Percentiles rank a stretch among this genome's conserved stretches.
These are phyloP conservation scores for Trichosporon faecale DNA, from an alignment of 1,284 basidiomycete species.

Conservation along the genomic window DNA sequence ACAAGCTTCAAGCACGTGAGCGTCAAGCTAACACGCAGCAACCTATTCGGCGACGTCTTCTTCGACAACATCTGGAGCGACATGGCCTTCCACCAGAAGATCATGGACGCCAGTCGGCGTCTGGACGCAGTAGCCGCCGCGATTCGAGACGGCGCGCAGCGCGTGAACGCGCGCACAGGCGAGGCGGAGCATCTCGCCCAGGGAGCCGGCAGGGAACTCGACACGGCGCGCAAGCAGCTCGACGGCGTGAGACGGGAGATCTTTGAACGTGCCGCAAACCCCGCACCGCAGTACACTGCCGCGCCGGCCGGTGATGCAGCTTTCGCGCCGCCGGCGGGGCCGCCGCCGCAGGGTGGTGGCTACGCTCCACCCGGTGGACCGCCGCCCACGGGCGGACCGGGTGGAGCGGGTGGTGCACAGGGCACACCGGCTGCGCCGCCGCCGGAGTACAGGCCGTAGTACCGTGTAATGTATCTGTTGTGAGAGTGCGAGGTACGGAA, in stretches of 20 bases:
- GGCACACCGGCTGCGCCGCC: background rate
- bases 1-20: too few relatives aligned
- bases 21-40: slow-evolving; percentile 10
- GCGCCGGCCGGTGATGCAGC: background rate
- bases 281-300: background rate
- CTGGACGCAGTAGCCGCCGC: background rate
- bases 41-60: slow-evolving; percentile 27
- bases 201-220: background rate
- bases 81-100: slow-evolving; percentile 27
- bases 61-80: slow-evolving; percentile 32
- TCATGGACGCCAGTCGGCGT: slow-evolving; percentile 5
- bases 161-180: background rate
- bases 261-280: slow-evolving; percentile 1
- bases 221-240: background rate
- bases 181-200: background rate
- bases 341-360: background rate
- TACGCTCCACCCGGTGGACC: background rate
- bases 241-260: background rate
- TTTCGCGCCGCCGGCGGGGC: background rate
- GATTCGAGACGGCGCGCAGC: background rate
- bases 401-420: background rate
- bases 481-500: background rate
- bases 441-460: background rate
- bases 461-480: background rate
- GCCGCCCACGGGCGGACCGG: background rate